Base-by-base conservation (phyloP, 805 yeast genomes). In the Pichia nanzhaoensis region DNA sequence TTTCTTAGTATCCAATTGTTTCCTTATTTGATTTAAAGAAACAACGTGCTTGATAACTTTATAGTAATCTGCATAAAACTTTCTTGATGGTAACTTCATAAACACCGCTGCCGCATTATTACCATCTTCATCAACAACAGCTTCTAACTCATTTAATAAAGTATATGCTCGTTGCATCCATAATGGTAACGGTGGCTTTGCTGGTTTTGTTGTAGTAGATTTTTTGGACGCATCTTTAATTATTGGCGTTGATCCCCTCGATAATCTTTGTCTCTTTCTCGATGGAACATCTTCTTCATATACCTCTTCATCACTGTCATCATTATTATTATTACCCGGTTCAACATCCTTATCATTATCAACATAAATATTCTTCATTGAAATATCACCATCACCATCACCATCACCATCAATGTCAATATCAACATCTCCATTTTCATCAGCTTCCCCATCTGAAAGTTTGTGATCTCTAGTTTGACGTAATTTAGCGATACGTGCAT, bases 31-130 rank as follows among this genome's bases (percentile, higher is more conserved):
- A 42, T 69, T 68, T 41, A 84, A 61, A 2, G 89, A 73, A 20
- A 81, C 75, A 2, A 90, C 89, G 44, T 65, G 63, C 51, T 67
- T 64, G 55, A 84, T 82, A 28, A 82, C 58, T 54, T 71, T 67
- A 54, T 83, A 91, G 61, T 91, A 91, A 63, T 91, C 97, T 0
- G 96, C 93, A 61, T 88, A 91, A 44, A 78, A 59, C 60, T 76
- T 75, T 51, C 75, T 74, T 0, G 90, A 74, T 3, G 98, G 98
- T 1, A 88, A 86, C 27, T 61, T 77, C 55, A 78, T 59, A 66
- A 90, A 90, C 41, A 82, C 65, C 34, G 74, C 83, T 27, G 75
- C 67, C 12, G 72, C 54, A 7, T 62, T 55, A 27, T 77, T 73
- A 30, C 71, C 80, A 17, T 65, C 68, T 48, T 65, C 76, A 51